A percentile compares a stretch with the other conserved stretches of the same genome.
Evolutionary conservation across 306 rosid species (phyloP).

Genomic region (Oxytropis ochrocephala): DNA sequence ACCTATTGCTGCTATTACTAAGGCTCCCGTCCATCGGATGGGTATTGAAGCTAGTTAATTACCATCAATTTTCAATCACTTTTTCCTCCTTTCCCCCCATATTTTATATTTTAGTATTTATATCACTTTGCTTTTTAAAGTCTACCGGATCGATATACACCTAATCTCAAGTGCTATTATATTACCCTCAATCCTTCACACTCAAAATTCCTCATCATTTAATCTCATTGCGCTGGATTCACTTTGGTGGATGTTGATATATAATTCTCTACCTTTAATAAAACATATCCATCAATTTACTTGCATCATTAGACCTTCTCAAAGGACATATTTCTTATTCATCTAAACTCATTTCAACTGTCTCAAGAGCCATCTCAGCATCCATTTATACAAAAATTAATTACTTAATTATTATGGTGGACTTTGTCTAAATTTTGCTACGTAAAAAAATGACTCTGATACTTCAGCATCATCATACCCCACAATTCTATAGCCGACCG

Average conservation of each 20-base stretch:
- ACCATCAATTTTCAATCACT: too few species aligned
- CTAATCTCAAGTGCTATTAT: background rate
- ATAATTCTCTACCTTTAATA: background rate
- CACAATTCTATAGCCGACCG: constrained; percentile 21
- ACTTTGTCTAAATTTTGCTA: constrained; percentile 9
- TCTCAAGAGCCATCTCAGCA: constrained; percentile 29
- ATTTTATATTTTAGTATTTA: too few species aligned
- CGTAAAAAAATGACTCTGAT: constrained; percentile 15
- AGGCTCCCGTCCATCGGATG: too few species aligned
- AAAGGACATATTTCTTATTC: constrained; percentile 18
- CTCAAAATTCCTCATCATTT: constrained; percentile 2
- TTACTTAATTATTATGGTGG: background rate
- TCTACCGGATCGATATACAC: too few species aligned
- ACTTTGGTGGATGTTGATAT: background rate
- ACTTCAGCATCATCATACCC: constrained; percentile 17
- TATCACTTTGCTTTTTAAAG: too few species aligned
- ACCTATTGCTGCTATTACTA: too few species aligned
- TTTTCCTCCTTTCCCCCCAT: too few species aligned
- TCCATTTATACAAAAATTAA: constrained; percentile 21
- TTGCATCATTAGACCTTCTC: constrained; percentile 12
- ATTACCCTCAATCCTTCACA: background rate
- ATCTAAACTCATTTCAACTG: constrained; percentile 19
- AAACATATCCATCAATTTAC: background rate
- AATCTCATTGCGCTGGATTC: constrained; percentile 11
- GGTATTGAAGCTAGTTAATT: too few species aligned